Base-by-base conservation (phyloP, 805 yeast genomes). In the Cyberlindnera lachancei region DNA sequence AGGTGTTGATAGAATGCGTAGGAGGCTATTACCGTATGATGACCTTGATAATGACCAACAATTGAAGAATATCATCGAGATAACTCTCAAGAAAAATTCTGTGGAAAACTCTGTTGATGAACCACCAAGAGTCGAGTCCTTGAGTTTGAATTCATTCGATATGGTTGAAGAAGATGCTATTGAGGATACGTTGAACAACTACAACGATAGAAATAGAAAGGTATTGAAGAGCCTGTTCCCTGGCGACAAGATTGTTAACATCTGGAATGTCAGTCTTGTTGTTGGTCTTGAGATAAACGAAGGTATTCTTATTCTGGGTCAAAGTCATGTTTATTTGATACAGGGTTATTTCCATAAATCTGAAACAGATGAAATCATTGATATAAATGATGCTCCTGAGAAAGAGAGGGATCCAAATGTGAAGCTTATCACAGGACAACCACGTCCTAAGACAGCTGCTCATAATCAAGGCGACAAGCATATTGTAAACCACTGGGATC, bases 201-300 rank as follows among this genome's bases (percentile, higher is more conserved):
- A 67, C 33, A 80, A 76, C 40, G 94, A 84, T 50, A 75, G 74
- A 45, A 83, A 85, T 50, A 59, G 94, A 34, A 80, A 79, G 46
- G 79, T 86, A 1, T 57, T 85, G 15, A 66, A 88, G 36, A 71
- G 83, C 44, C 58, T 86, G 34, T 75, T 61, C 43, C 68, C 73
- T 31, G 82, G 82, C 12, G 96, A 86, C 51, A 68, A 67, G 28
- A 82, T 87, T 16, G 68, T 62, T n/a, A 72, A 73, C 11, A 57
- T 86, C 13, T 78, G 84, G 78, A 86, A 86, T 50, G 75, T 82
- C 1, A 74, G 88, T 34, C 74, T 76, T 30, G 72, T 87, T 15
- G 59, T 79, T 36, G 95, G 95, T 0, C 58, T 86, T n/a, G 83
- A 77, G 19, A 75, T 87, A 3, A 61, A 69, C 13, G 94, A 85